These are phyloP conservation scores for Platanthera zijinensis DNA, from an alignment of 106 monocot genomes.

Conservation along the genomic window DNA sequence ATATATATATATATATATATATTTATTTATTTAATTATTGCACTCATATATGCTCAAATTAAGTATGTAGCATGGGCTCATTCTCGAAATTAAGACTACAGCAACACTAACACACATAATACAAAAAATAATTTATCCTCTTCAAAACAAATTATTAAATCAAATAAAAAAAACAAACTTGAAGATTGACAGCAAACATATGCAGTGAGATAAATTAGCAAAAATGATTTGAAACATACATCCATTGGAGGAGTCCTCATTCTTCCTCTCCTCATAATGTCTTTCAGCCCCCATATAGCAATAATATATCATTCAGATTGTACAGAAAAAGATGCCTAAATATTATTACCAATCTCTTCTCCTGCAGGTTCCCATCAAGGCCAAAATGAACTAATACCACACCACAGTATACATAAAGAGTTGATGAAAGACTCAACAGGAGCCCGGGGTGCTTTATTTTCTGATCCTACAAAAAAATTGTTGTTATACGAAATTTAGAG, in stretches of 20 bases:
- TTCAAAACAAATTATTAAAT: too few relatives aligned
- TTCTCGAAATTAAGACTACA: too few relatives aligned
- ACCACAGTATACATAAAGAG: neutral
- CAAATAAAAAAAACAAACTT: too few relatives aligned
- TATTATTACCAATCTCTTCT: neutral
- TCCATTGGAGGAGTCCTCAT: neutral
- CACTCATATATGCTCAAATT: too few relatives aligned
- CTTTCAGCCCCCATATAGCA: neutral
- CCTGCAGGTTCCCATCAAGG: neutral
- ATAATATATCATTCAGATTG: neutral
- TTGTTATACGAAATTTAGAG: conserved; percentile 27
- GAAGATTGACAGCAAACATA: neutral
- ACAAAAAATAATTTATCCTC: too few relatives aligned
- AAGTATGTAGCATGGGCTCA: too few relatives aligned
- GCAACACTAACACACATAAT: too few relatives aligned
- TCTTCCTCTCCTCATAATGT: neutral
- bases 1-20: too few relatives aligned
- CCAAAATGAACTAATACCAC: neutral
- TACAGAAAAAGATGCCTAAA: neutral
- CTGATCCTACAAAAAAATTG: conserved; percentile 22
- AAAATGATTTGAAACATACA: neutral
- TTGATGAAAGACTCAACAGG: neutral
- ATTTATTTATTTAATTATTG: too few relatives aligned
- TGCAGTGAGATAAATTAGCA: neutral
- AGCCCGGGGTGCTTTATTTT: conserved; percentile 20